Evolutionary conservation across 371 early-diverging fungal genomes (phyloP).

Genomic region (Syncephalastrum contaminatum): DNA sequence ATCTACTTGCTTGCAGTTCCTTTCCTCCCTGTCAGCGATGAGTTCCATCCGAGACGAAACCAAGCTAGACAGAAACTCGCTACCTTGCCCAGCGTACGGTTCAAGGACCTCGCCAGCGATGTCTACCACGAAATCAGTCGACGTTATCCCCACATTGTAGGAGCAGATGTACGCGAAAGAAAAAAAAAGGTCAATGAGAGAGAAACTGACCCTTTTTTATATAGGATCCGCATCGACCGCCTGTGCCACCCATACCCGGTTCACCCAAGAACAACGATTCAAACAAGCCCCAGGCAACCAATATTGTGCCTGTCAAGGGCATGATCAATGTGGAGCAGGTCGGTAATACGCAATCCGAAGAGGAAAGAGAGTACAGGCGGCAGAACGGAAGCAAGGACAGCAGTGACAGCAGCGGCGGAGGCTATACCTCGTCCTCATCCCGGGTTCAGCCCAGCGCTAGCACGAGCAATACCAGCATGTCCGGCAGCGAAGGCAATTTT

Average conservation of each 20-base stretch:
- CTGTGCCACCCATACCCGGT: conserved; percentile 32
- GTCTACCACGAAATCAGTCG: conserved; percentile 83
- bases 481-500: conserved; percentile 48
- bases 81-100: conserved; percentile 80
- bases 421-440: conserved; percentile 4
- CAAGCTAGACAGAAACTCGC: conserved; percentile 97
- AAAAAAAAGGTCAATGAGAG: neutral
- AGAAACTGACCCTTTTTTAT: neutral
- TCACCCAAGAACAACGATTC: conserved; percentile 12
- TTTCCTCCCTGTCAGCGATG: conserved; percentile 78
- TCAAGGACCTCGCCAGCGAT: conserved; percentile 90
- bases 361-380: conserved; percentile 20
- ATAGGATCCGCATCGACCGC: conserved; percentile 26
- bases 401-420: conserved; percentile 1
- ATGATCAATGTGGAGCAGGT: conserved; percentile 44
- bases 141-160: conserved; percentile 63
- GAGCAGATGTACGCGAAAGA: conserved; percentile 25
- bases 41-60: conserved; percentile 94
- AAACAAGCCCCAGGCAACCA: conserved; percentile 39
- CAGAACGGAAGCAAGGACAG: conserved; percentile 4
- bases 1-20: conserved; percentile 62
- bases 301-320: conserved; percentile 51
- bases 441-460: neutral
- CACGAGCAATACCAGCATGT: conserved; percentile 20
- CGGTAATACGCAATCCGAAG: conserved; percentile 19